Conservation (phyloP, 208 protist genomes). For the Crithidia thermophila region DNA sequence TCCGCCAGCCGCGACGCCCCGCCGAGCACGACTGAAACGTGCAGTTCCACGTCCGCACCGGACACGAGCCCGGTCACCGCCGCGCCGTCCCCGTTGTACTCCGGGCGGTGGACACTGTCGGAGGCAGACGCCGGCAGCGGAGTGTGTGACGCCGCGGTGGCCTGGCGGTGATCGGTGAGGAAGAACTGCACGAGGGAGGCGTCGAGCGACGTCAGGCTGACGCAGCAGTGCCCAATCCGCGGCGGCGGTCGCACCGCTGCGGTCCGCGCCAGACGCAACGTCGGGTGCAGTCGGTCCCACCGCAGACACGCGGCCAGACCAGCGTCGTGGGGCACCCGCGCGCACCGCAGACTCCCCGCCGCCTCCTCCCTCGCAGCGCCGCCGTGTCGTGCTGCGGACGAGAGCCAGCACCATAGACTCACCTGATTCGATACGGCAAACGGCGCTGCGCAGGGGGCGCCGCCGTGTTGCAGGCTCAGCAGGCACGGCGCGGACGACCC, state of each 20-base stretch:
- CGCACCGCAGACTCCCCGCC: conserved; percentile 1
- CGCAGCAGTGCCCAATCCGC: conserved; percentile 42
- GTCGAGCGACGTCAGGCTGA: conserved; percentile 9
- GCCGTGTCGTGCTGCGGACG: neutral
- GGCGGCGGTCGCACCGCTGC: conserved; percentile 4
- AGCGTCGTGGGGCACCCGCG: conserved; percentile 18
- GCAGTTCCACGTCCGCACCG: conserved; percentile 11
- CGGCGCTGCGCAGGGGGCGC: conserved; percentile 27
- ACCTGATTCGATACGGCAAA: conserved; percentile 19
- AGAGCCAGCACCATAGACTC: conserved; percentile 21
- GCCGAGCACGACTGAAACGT: conserved; percentile 31
- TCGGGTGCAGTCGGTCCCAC: conserved; percentile 25
- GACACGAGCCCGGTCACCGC: neutral
- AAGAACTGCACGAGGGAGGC: conserved; percentile 20
- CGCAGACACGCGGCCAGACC: conserved; percentile 14
- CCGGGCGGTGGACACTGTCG: no score
- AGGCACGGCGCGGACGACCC: neutral
- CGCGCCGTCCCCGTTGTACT: neutral
- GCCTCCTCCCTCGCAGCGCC: conserved; percentile 10
- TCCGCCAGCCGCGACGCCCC: conserved; percentile 25
- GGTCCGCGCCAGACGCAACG: conserved; percentile 14
- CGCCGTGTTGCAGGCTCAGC: conserved; percentile 30
- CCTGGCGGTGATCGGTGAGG: conserved; percentile 18
- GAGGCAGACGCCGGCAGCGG: no score
- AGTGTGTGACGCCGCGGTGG: no score